Conservation (phyloP, 179 eudicot species). For the Drosera spatulata region DNA sequence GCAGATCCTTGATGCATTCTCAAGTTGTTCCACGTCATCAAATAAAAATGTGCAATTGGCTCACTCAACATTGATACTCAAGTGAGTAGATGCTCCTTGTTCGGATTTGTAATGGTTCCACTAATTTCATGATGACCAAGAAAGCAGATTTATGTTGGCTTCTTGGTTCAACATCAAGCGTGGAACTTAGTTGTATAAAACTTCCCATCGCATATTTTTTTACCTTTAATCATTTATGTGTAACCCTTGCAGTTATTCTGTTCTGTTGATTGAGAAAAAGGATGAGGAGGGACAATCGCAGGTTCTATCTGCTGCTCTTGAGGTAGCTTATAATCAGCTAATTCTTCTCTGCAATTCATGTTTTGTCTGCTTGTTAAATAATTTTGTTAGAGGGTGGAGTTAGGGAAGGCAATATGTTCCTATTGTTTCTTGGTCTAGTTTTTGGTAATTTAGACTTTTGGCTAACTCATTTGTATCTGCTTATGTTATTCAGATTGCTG, state of each 20-base stretch:
- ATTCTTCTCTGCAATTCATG: constrained; percentile 1
- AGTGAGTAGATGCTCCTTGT: constrained; percentile 41
- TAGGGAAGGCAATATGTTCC: not conserved
- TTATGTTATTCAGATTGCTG: constrained; percentile 51
- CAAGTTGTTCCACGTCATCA: constrained; percentile 56
- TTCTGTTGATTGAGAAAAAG: constrained; percentile 71
- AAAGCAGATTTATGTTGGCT: not conserved
- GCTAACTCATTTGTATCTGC: not conserved
- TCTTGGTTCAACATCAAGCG: not conserved
- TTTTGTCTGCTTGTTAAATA: not conserved
- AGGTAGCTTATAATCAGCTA: constrained; percentile 27
- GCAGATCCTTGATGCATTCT: constrained; percentile 85
- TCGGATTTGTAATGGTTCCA: not conserved
- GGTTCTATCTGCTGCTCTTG: constrained; percentile 87
- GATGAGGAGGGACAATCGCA: constrained; percentile 95
- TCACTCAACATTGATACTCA: constrained; percentile 82
- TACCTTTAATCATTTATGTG: not conserved
- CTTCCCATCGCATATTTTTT: not conserved
- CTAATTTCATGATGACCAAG: not conserved
- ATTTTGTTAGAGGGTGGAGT: not conserved
- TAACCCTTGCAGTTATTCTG: constrained; percentile 59
- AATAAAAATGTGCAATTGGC: constrained; percentile 83
- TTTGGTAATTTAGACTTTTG: not conserved
- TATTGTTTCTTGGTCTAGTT: not conserved
- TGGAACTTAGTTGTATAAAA: not conserved